Evolutionary conservation across 192 early-diverging fungal genomes (phyloP), one percentile per base, ranked within the genome.

Genomic region (Rhizoclosmatium sp.): DNA sequence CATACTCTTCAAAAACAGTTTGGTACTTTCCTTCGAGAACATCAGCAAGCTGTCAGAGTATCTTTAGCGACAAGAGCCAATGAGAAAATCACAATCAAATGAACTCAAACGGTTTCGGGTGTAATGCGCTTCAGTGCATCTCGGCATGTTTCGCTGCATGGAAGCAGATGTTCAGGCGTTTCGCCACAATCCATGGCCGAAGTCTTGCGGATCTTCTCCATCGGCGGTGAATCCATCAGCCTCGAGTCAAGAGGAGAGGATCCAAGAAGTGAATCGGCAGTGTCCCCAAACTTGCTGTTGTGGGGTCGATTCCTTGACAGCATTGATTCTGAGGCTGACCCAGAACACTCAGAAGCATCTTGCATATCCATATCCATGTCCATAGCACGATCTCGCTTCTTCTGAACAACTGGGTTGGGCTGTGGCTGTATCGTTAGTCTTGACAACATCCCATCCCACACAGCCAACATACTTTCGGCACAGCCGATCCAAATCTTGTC

Each of bases 11-110:
- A 80, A 89, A 88, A 47, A 82, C 54, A 56, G 86, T 78, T 48
- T 71, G 79, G 85, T 85, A 93, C 59, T 85, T 71, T 47, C 95
- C 94, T 9, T 89, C 76, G 3, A 96, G 83, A n/a, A 96, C 86
- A 44, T 89, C 81, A 19, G 83, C 85, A 9, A 92, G 77, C 90
- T 91, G 71, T 5, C 59, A 65, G 19, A 41, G 31, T 31, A 31
- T 31, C 31, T 31, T 31, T 31, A 31, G 31, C 31, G 31, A 19
- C 9, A 21, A 10, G 61, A 76, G 31, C 31, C 31, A 31, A 31
- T 31, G 0, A 31, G 31, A 0, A 31, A n/a, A n/a, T n/a, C n/a
- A 31, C 31, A 31, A 31, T 31, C 31, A 31, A 31, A 31, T 31
- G 0, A 0, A 45, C 5, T 46, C 65, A 42, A 14, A 83, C 82